These are phyloP conservation scores for Solanum hybrid DNA, from an alignment of 305 asterid species.

Conservation along the genomic window DNA sequence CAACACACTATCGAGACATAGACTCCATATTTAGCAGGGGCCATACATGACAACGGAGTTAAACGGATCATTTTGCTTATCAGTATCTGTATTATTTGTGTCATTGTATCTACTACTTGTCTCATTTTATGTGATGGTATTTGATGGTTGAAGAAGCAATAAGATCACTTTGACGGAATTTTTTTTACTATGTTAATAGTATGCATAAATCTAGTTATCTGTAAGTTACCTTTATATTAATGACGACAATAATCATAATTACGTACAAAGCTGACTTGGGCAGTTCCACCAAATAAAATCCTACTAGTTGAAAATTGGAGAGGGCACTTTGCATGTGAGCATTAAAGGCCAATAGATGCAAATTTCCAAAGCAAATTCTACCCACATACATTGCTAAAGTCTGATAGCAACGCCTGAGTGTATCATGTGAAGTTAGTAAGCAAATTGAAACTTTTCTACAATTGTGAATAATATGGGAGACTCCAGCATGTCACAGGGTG, in stretches of 20 bases:
- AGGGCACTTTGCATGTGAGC: constrained; percentile 36
- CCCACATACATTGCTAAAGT: constrained; percentile 20
- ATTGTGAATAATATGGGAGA: background rate
- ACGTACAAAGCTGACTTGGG: background rate
- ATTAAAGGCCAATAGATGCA: constrained; percentile 28
- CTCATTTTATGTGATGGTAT: background rate
- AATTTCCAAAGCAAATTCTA: constrained; percentile 26
- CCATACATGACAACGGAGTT: background rate
- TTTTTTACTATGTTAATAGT: background rate
- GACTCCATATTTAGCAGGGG: background rate
- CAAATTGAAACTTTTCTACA: background rate
- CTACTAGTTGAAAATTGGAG: background rate
- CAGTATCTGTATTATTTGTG: background rate
- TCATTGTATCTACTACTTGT: background rate
- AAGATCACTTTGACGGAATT: no score
- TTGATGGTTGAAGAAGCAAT: background rate
- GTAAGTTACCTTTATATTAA: background rate
- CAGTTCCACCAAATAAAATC: background rate
- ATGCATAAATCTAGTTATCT: background rate
- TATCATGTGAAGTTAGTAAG: background rate
- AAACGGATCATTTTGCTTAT: background rate
- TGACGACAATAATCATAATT: background rate
- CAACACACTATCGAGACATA: background rate
- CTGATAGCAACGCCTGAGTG: background rate
- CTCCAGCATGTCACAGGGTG: background rate